Percentiles rank a stretch among this genome's conserved stretches.
phyloP scores from a whole-genome alignment of 495 filamentous ascomycete species.

The Daldinia loculata region DNA sequence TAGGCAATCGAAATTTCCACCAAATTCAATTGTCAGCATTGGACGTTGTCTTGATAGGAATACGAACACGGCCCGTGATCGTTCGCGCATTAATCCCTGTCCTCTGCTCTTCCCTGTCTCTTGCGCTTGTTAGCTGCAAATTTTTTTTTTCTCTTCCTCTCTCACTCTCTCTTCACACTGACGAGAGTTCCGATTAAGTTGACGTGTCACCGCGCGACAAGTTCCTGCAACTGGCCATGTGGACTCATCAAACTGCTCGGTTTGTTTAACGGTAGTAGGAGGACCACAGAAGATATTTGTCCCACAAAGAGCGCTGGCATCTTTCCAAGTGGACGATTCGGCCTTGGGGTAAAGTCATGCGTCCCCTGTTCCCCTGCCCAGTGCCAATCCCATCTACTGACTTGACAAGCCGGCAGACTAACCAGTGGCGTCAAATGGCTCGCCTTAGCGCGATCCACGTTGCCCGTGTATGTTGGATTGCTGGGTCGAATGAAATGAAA shows the following conservation, averaged over 20 bases:
- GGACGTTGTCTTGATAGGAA: conserved; percentile 23
- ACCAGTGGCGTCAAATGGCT: conserved; percentile 34
- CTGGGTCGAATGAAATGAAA: conserved; percentile 26
- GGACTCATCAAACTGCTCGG: conserved; percentile 23
- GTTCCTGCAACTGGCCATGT: conserved; percentile 32
- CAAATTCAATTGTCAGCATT: conserved; percentile 25
- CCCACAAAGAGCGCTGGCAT: conserved; percentile 23
- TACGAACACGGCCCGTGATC: conserved; percentile 31
- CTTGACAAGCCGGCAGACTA: conserved; percentile 21
- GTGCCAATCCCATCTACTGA: conserved; percentile 30
- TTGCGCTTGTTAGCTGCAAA: conserved; percentile 21
- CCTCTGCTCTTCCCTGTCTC: conserved; percentile 21
- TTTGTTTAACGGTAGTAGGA: conserved; percentile 15
- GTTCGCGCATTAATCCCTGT: conserved; percentile 24
- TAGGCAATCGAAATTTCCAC: conserved; percentile 27
- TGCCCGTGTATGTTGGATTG: conserved; percentile 26
- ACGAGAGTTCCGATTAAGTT: conserved; percentile 29
- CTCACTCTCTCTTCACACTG: neutral
- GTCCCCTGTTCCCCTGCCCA: conserved; percentile 16
- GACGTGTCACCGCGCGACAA: conserved; percentile 37
- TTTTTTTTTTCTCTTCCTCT: conserved; percentile 3
- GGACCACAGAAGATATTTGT: conserved; percentile 29
- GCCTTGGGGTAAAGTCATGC: conserved; percentile 15
- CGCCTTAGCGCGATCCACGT: conserved; percentile 39
- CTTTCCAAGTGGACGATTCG: conserved; percentile 21